Base-by-base conservation (phyloP, 306 rosid species). In the Herpetospermum pedunculosum region DNA sequence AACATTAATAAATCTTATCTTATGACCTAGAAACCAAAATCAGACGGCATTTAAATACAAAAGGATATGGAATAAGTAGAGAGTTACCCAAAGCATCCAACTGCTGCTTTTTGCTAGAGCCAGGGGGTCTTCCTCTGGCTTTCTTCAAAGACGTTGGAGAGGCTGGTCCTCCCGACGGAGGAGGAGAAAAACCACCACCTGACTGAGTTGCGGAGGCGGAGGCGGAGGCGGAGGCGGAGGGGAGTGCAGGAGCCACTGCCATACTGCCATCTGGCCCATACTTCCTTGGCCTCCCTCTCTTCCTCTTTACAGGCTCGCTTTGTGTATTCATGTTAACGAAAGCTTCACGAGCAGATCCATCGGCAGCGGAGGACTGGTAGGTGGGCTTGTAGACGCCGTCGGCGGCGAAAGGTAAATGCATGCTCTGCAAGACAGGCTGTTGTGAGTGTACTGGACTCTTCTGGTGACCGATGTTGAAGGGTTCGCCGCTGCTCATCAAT, bases 241-340 rank as follows among this genome's bases (percentile, higher is more conserved):
- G 74, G 41, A 75, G 25, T 9, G 76, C 26, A 8, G 76, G 28
- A 26, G 62, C 40, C 76, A 81, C 3, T 4, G 79, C 49, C 84
- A 81, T 73, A 71, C 71, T 25, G 9, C 83, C 86, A 58, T 86
- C 87, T 9, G 85, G 80, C 1, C 80, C 88, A 47, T 82, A 82
- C 64, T 87, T 87, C 69, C 88, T 80, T 14, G 91, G 91, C 37
- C 91, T 84, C 21, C 91, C 91, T 55, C 87, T 82, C 80, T 82
- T 87, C 79, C 79, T 76, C 74, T 87, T 87, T 34, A 75, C 6
- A 0, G 77, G 38, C 52, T 81, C 84, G 4, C 58, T 49, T 38
- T 68, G 65, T 75, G 73, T 8, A 40, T 75, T 80, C n/a, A 70
- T 40, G 35, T 72, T 70, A 41, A 78, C n/a, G 41, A 81, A 9